Evolutionary conservation across 306 rosid genomes (phyloP).

Genomic region (Medicago ruthenica): DNA sequence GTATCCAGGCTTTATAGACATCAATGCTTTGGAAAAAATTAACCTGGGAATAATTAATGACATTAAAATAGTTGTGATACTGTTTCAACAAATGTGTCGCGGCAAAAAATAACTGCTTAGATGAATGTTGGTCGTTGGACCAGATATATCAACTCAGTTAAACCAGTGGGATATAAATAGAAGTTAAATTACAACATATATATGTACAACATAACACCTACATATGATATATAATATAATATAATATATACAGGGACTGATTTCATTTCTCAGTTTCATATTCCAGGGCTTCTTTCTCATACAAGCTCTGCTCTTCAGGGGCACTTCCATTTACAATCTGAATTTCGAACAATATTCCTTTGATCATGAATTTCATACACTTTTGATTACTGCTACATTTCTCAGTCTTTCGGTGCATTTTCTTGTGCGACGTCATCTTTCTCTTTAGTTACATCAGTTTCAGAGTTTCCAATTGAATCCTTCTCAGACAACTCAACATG

Average conservation of each 20-base stretch:
- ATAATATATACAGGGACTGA: constrained; percentile 32
- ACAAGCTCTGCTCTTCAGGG: constrained; percentile 3
- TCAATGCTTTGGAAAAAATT: too few relatives aligned
- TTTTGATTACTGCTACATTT: neutral
- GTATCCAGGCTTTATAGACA: too few relatives aligned
- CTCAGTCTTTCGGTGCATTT: constrained; percentile 31
- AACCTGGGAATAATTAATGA: neutral
- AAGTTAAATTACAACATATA: constrained; percentile 38
- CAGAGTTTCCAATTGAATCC: constrained; percentile 37
- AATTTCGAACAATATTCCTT: constrained; percentile 6
- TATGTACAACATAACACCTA: constrained; percentile 42
- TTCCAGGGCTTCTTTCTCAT: constrained; percentile 31
- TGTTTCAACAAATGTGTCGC: neutral
- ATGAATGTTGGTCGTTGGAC: constrained; percentile 7
- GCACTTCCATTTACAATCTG: constrained; percentile 17
- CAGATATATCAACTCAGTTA: neutral
- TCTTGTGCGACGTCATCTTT: constrained; percentile 20
- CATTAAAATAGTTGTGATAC: neutral
- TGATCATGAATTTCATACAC: constrained; percentile 1
- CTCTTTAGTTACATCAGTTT: constrained; percentile 35
- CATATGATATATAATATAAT: constrained; percentile 18
- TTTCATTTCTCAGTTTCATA: constrained; percentile 38
- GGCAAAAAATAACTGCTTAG: constrained; percentile 22
- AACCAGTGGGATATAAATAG: neutral
- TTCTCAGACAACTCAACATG: constrained; percentile 44